phyloP scores from a whole-genome alignment of 2,329 filamentous ascomycete genomes.

The Stagonosporopsis tanaceti region DNA sequence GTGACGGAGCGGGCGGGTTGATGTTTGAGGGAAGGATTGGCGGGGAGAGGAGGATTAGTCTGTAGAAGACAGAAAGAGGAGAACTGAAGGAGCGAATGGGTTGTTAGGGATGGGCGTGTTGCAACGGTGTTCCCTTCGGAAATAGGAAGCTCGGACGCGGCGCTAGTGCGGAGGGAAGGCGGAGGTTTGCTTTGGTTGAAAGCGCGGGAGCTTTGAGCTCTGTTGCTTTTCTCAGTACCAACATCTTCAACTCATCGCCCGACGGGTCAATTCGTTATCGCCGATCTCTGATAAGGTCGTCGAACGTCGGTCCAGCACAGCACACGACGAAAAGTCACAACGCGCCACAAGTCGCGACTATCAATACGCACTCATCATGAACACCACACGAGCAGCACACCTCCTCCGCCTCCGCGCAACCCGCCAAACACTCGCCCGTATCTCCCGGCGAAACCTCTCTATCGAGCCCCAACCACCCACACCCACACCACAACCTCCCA shows the following conservation, averaged over 20 bases:
- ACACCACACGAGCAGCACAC: constrained; percentile 5
- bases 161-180: constrained; percentile 20
- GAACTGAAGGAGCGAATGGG: constrained; percentile 7
- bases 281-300: neutral
- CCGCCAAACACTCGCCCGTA: constrained; percentile 3
- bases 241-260: neutral
- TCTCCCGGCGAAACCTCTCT: constrained; percentile 3
- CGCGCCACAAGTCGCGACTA: neutral
- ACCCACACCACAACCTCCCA: constrained; percentile 47
- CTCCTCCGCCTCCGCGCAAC: constrained; percentile 2
- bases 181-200: constrained; percentile 35
- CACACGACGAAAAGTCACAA: neutral
- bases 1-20: neutral
- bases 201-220: neutral
- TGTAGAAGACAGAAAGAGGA: neutral
- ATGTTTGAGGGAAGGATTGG: neutral
- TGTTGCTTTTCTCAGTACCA: too few relatives aligned
- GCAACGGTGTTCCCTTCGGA: constrained; percentile 45
- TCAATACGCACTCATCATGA: neutral
- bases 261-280: neutral
- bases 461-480: constrained; percentile 11
- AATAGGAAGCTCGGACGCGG: constrained; percentile 29
- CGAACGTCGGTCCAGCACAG: too few relatives aligned
- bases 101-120: constrained; percentile 26
- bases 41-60: neutral